phyloP scores from a whole-genome alignment of 257 asterid species.

The Euphrasia confusa region DNA sequence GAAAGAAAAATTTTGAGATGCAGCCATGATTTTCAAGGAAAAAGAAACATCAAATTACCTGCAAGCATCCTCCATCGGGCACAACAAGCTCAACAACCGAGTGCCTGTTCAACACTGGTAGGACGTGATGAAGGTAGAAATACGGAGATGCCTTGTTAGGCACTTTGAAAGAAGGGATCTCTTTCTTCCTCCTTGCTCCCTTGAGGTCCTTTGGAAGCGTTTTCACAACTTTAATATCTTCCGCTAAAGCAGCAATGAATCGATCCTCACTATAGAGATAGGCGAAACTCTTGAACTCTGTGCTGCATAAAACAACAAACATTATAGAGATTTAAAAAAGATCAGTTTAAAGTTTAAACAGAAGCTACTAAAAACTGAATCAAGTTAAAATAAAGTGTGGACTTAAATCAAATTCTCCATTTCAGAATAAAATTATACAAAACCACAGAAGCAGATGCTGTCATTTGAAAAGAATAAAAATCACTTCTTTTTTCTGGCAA shows the following conservation, averaged over 20 bases:
- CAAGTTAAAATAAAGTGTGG: too few relatives aligned
- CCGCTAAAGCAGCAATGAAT: conserved; percentile 67
- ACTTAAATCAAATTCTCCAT: too few relatives aligned
- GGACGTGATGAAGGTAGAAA: conserved; percentile 85
- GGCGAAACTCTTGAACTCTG: conserved; percentile 96
- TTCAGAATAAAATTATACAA: neutral
- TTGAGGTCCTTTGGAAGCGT: conserved; percentile 87
- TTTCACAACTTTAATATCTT: conserved; percentile 74
- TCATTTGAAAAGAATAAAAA: neutral
- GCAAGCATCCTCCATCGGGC: conserved; percentile 97
- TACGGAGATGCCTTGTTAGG: conserved; percentile 60
- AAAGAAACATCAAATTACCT: conserved; percentile 37
- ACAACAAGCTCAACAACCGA: conserved; percentile 87
- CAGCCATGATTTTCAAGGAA: too few relatives aligned
- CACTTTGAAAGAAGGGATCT: conserved; percentile 88
- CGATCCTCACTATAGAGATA: conserved; percentile 90
- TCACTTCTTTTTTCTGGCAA: neutral
- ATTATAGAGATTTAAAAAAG: conserved; percentile 17
- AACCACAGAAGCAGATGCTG: neutral
- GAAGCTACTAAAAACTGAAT: neutral
- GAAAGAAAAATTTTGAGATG: too few relatives aligned
- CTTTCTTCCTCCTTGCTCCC: conserved; percentile 93
- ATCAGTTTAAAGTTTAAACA: conserved; percentile 21
- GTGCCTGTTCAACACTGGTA: conserved; percentile 74
- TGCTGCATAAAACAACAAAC: conserved; percentile 46